phyloP scores from a whole-genome alignment of 441 rosid species.

The Populus tomentosa region DNA sequence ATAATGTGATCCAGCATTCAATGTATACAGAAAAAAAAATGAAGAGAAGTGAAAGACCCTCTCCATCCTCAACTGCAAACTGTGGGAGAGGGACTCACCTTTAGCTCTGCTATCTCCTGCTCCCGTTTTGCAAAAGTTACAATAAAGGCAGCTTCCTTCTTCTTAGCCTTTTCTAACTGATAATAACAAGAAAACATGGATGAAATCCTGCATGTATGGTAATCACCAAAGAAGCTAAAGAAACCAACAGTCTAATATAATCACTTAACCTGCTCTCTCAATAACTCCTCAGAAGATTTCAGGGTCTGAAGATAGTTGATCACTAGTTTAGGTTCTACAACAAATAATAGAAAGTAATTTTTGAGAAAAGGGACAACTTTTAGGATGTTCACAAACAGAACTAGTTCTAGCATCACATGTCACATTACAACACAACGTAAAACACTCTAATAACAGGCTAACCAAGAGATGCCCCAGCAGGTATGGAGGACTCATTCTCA shows the following conservation, averaged over 20 bases:
- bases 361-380: slow-evolving; percentile 1
- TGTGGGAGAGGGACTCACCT: slow-evolving; percentile 38
- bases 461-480: slow-evolving; percentile 79
- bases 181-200: slow-evolving; percentile 22
- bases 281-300: slow-evolving; percentile 76
- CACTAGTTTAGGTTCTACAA: slow-evolving; percentile 73
- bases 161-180: slow-evolving; percentile 91
- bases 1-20: not conserved
- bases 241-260: slow-evolving; percentile 3
- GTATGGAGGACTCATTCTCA: slow-evolving; percentile 65
- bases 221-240: not conserved
- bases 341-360: slow-evolving; percentile 18
- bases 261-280: slow-evolving; percentile 77
- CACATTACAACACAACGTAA: not conserved
- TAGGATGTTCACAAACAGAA: slow-evolving; percentile 3
- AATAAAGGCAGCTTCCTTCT: slow-evolving; percentile 97
- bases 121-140: slow-evolving; percentile 95
- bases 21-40: not conserved
- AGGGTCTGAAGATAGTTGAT: slow-evolving; percentile 73
- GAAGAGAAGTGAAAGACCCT: not conserved
- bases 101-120: slow-evolving; percentile 93
- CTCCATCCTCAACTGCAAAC: not conserved
- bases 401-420: not conserved
- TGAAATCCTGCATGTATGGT: slow-evolving; percentile 20
- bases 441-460: slow-evolving; percentile 27